A percentile compares a stretch with the other conserved stretches of the same genome.
phyloP scores from a whole-genome alignment of 768 basidiomycete genomes.

The Tylopilus vinaceipallidus region DNA sequence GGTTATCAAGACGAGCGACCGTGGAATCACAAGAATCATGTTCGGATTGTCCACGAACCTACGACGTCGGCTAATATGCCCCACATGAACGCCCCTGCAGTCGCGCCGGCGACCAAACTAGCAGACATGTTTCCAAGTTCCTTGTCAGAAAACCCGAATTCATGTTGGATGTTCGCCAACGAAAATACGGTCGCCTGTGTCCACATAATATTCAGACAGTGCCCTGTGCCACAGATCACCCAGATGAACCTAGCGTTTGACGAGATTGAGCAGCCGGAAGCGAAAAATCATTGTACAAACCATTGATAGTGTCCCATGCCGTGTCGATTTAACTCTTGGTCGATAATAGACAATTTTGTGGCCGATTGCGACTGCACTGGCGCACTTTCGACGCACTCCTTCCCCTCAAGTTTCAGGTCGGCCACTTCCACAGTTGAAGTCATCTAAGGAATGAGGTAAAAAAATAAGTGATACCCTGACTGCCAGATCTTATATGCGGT shows the following conservation, averaged over 20 bases:
- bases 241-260: slow-evolving; percentile 12
- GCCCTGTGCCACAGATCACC: slow-evolving; percentile 12
- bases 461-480: too few relatives aligned
- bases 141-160: slow-evolving; percentile 19
- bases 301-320: slow-evolving; percentile 20
- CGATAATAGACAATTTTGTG: slow-evolving; percentile 12
- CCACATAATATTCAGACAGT: slow-evolving; percentile 14
- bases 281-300: neutral
- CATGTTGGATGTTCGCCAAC: slow-evolving; percentile 8
- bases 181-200: neutral
- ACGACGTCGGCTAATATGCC: slow-evolving; percentile 16
- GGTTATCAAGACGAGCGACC: too few relatives aligned
- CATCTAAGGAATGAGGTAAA: too few relatives aligned
- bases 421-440: too few relatives aligned
- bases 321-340: slow-evolving; percentile 10
- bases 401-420: too few relatives aligned
- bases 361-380: too few relatives aligned
- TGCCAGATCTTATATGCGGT: too few relatives aligned
- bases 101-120: slow-evolving; percentile 1
- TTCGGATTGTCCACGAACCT: too few relatives aligned
- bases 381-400: too few relatives aligned
- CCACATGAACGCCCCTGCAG: slow-evolving; percentile 10
- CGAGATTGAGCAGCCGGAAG: too few relatives aligned
- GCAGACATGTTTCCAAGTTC: slow-evolving; percentile 6
- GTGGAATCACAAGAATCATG: too few relatives aligned